Evolutionary conservation across 768 basidiomycete species (phyloP), one percentile per base, ranked within the genome.

Genomic region (Rhodotorula graminis): DNA sequence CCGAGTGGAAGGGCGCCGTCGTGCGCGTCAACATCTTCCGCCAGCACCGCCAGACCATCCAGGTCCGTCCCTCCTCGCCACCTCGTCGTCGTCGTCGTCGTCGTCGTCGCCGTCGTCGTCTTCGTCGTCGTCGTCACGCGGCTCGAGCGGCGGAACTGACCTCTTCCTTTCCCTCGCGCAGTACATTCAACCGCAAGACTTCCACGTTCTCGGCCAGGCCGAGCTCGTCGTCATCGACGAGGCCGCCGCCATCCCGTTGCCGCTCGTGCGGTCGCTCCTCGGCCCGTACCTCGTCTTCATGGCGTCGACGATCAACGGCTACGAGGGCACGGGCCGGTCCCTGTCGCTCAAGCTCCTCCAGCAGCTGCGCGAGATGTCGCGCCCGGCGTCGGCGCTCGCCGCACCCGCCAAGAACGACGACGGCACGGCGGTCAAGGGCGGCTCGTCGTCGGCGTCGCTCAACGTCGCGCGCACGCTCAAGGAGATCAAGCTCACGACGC

Each of bases 231-330:
- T 99, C 77, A 95, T 99, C 74, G 96, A 99, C 78, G 96, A 99
- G 82, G 95, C 95, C 14, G 96, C 96, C 16, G 96, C 96, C 29
- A 98, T 98, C 65, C 96, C 96, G 2, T 87, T 98, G 27, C 93
- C 95, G 4, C 88, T 99, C 49, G 95, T 99, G 27, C 88, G 90
- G 67, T 92, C 92, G 77, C 90, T 99, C 73, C 88, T 99, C 66
- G 96, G 96, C 0, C 85, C 85, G 0, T 98, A 98, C 82, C 90
- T 98, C 49, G 93, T 98, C 63, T 98, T 98, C 84, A 89, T 98
- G 85, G 92, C 96, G 2, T 96, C 93, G n/a, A 99, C 96, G 1
- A 93, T 99, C 83, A 98, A 97, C 80, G 96, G 96, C 53, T 99
- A 99, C 81, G 96, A 98, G 85, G 96, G 96, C 40, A 98, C 96